Base-by-base conservation (phyloP, 768 basidiomycete species). In the Amanita rubescens region DNA sequence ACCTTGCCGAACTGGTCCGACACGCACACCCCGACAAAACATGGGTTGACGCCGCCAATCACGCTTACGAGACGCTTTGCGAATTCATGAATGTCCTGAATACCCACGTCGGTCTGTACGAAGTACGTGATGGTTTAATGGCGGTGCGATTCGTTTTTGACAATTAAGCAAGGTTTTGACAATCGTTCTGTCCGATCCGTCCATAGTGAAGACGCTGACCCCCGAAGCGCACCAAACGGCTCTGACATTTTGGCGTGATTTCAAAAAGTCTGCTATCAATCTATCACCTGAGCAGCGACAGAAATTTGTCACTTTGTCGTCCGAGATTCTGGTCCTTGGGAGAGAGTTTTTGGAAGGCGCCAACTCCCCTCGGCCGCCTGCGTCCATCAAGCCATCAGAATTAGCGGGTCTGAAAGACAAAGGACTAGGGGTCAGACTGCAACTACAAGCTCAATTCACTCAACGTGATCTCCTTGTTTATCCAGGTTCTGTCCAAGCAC, bases 61-160 rank as follows among this genome's bases (percentile, higher is more conserved):
- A 78, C 57, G 87, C 89, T 39, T 97, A 98, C 67, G 94, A 93
- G 68, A 82, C 80, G 57, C 74, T 98, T 57, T 97, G 93, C 72
- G 90, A 94, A 70, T 94, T 89, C 67, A 98, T 99, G 94, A 97
- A 97, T 67, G 84, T 90, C 43, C 74, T 98, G 55, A 99, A 99
- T 68, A 97, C 94, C 30, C 79, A 98, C 72, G 84, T 87, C 32
- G 91, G 87, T 35, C 74, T 99, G 43, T 94, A 94, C 58, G 78
- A 91, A 72, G 94, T 90, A 67, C 69, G 88, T 74, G 53, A 27
- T n/a, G 51, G 53, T 42, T 30, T 57, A 14, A 56, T 15, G 50
- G 35, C 53, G 48, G 45, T 54, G 15, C 38, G 22, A 49, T 55
- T 67, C 63, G n/a, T n/a, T 12, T 30, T 46, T 53, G 44, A 53